Evolutionary conservation across 2,329 filamentous ascomycete genomes (phyloP).

Genomic region (Neurospora sp.): DNA sequence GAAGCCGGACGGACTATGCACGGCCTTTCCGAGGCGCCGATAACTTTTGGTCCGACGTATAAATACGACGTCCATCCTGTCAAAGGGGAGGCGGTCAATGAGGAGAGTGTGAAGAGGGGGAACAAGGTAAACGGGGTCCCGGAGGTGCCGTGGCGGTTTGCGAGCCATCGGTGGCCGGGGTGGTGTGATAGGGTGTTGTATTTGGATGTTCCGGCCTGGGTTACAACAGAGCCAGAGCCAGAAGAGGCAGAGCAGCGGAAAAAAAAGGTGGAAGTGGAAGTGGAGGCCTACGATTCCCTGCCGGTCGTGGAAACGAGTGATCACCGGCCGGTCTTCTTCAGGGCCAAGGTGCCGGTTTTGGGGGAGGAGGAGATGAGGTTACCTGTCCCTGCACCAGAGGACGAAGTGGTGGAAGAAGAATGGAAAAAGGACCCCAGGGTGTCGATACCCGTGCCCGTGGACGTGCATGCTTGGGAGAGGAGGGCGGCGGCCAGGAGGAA

Average conservation of each 20-base stretch:
- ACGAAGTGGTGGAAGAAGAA: slow-evolving; percentile 2
- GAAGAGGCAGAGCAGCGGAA: slow-evolving; percentile 5
- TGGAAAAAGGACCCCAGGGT: slow-evolving; percentile 30
- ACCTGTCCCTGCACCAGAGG: slow-evolving; percentile 6
- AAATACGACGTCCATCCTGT: slow-evolving; percentile 57
- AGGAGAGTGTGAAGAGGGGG: slow-evolving; percentile 21
- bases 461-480: slow-evolving; percentile 45
- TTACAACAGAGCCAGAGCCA: slow-evolving; percentile 10
- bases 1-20: slow-evolving; percentile 63
- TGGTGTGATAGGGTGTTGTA: slow-evolving; percentile 93
- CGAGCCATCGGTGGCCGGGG: slow-evolving; percentile 73
- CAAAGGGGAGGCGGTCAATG: slow-evolving; percentile 21
- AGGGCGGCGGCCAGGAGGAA: slow-evolving; percentile 34
- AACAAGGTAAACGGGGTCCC: slow-evolving; percentile 21
- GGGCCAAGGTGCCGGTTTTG: slow-evolving; percentile 55
- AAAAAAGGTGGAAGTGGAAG: slow-evolving; percentile 28
- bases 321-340: slow-evolving; percentile 74
- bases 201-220: slow-evolving; percentile 50
- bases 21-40: slow-evolving; percentile 61
- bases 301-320: slow-evolving; percentile 77
- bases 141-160: slow-evolving; percentile 58
- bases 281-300: slow-evolving; percentile 64
- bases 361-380: slow-evolving; percentile 28
- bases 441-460: slow-evolving; percentile 40
- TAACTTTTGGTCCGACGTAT: slow-evolving; percentile 86